These are phyloP conservation scores for Monilinia fructicola DNA, from an alignment of 2,329 filamentous ascomycete species.

Conservation along the genomic window DNA sequence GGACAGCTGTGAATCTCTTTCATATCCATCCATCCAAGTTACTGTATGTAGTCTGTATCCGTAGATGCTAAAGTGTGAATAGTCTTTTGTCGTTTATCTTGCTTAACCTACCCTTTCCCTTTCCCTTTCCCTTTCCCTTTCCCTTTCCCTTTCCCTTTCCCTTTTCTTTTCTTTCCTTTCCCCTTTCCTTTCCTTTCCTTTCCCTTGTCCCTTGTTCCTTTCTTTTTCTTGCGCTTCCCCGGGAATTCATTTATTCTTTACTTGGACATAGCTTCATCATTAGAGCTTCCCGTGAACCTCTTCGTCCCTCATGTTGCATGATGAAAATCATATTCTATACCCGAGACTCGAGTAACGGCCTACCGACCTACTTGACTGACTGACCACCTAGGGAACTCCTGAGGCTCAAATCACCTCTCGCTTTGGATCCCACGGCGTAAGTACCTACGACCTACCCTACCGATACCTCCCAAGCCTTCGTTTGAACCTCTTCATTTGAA, in stretches of 20 bases:
- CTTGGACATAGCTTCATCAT: conserved; percentile 1
- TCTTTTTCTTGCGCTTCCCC: neutral
- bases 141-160: neutral
- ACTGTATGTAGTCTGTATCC: too few relatives aligned
- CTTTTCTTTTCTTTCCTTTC: neutral
- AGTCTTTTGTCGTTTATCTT: too few relatives aligned
- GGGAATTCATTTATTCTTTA: neutral
- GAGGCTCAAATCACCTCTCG: too few relatives aligned
- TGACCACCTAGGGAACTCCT: too few relatives aligned
- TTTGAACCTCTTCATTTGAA: too few relatives aligned
- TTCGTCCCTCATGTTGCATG: neutral
- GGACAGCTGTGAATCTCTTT: too few relatives aligned
- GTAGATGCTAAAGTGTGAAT: too few relatives aligned
- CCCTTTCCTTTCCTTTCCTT: neutral
- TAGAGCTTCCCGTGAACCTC: neutral
- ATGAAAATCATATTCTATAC: neutral
- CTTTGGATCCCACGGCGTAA: too few relatives aligned
- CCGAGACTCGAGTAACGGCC: too few relatives aligned
- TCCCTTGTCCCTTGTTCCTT: neutral
- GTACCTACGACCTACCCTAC: neutral
- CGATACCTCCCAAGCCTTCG: too few relatives aligned
- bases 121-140: neutral
- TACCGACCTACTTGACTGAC: too few relatives aligned
- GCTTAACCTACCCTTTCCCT: neutral
- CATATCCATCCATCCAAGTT: too few relatives aligned